A percentile compares a stretch with the other conserved stretches of the same genome.
phyloP scores from a whole-genome alignment of 2,329 filamentous ascomycete genomes.

The Talaromyces sp. region DNA sequence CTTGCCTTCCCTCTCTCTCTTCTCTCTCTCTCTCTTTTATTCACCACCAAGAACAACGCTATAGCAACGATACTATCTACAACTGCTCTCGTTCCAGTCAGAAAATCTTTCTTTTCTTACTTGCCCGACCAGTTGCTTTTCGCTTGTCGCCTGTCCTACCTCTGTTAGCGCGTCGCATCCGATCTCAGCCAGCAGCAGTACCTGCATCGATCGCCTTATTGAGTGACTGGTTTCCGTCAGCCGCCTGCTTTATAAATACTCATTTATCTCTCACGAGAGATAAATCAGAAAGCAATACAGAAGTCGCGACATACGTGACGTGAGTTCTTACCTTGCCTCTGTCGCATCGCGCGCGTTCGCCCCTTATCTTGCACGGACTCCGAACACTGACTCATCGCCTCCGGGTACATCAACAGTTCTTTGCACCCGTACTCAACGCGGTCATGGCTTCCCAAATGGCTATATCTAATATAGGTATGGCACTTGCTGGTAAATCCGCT shows the following conservation, averaged over 20 bases:
- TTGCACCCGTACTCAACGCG: constrained; percentile 16
- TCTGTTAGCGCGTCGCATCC: constrained; percentile 16
- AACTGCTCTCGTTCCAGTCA: constrained; percentile 9
- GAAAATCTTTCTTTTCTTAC: neutral
- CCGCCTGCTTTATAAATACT: neutral
- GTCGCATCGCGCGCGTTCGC: constrained; percentile 6
- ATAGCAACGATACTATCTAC: neutral
- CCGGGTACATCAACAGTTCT: constrained; percentile 10
- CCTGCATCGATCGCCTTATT: neutral
- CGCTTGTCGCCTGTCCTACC: constrained; percentile 9
- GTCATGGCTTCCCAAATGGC: constrained; percentile 45
- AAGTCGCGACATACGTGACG: constrained; percentile 18
- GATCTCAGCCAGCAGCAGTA: neutral
- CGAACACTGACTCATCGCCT: constrained; percentile 18
- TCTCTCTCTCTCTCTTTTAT: neutral
- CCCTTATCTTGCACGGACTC: constrained; percentile 16
- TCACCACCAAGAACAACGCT: constrained; percentile 7
- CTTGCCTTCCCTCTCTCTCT: neutral
- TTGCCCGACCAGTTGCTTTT: constrained; percentile 7
- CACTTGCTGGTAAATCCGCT: constrained; percentile 50
- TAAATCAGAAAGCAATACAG: constrained; percentile 1
- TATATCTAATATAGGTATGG: constrained; percentile 48
- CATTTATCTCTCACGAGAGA: constrained; percentile 11
- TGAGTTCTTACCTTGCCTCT: constrained; percentile 12
- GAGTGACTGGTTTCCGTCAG: neutral